Percentiles rank a stretch among this genome's conserved stretches.
phyloP scores from a whole-genome alignment of 2,329 filamentous ascomycete species.

The Paracoccidioides lutzii region DNA sequence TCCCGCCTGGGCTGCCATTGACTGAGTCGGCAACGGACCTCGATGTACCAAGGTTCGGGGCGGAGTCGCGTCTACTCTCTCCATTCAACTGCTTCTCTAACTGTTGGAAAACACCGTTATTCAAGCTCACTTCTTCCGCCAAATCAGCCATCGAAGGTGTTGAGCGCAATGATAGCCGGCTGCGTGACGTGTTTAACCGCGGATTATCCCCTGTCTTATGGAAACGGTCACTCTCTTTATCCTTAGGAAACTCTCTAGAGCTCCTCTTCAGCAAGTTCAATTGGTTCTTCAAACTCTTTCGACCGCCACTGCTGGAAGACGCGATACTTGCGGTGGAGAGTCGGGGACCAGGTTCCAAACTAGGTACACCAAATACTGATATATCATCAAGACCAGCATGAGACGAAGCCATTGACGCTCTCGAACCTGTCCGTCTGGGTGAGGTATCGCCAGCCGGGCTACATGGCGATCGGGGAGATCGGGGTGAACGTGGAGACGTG shows the following conservation, averaged over 20 bases:
- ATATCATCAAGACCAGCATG: constrained; percentile 21
- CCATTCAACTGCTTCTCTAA: constrained; percentile 1
- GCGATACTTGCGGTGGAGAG: constrained; percentile 28
- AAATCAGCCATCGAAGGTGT: constrained; percentile 31
- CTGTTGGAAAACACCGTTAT: not conserved
- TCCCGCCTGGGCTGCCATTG: constrained; percentile 22
- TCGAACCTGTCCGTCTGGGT: constrained; percentile 22
- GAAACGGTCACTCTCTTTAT: constrained; percentile 27
- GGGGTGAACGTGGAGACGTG: constrained; percentile 56
- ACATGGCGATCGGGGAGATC: constrained; percentile 34
- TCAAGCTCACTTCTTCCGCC: constrained; percentile 22
- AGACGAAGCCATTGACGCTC: constrained; percentile 26
- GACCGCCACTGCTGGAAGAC: constrained; percentile 27
- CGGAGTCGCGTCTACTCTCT: constrained; percentile 9
- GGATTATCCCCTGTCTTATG: constrained; percentile 18
- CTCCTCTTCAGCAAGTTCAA: constrained; percentile 23
- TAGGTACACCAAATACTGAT: constrained; percentile 27
- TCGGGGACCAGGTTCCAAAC: constrained; percentile 28
- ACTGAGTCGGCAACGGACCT: constrained; percentile 17
- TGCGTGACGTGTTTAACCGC: constrained; percentile 24
- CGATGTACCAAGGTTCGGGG: constrained; percentile 25
- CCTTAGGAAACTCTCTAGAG: constrained; percentile 25
- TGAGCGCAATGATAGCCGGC: constrained; percentile 27
- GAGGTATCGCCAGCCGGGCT: constrained; percentile 38
- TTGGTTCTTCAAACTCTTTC: constrained; percentile 26